A percentile compares a stretch with the other conserved stretches of the same genome.
Conservation (phyloP, 148 eudicot species). For the Simmondsia chinensis region DNA sequence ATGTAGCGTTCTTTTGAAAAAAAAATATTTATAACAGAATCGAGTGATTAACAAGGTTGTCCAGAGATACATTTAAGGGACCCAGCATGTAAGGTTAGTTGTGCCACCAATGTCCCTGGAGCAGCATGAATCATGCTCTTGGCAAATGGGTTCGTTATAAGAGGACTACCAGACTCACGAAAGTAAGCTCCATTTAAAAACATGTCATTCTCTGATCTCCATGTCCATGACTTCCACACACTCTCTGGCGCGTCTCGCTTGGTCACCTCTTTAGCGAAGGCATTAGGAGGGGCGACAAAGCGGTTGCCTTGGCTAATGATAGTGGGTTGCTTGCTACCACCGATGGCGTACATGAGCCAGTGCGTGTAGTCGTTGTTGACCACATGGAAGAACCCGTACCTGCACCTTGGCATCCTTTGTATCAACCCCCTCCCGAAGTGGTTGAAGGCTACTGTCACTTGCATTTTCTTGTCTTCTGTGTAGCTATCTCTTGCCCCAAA, state of each 20-base stretch:
- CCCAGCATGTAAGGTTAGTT: too few relatives aligned
- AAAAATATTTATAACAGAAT: too few relatives aligned
- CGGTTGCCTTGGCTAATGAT: constrained; percentile 67
- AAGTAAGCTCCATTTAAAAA: constrained; percentile 48
- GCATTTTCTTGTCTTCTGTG: constrained; percentile 45
- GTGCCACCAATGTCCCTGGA: too few relatives aligned
- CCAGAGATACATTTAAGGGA: too few relatives aligned
- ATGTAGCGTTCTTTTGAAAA: too few relatives aligned
- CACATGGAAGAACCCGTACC: constrained; percentile 61
- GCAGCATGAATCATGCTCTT: too few relatives aligned
- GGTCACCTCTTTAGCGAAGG: constrained; percentile 47
- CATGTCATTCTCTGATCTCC: constrained; percentile 42
- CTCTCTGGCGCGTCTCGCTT: constrained; percentile 24
- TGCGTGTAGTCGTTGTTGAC: constrained; percentile 83
- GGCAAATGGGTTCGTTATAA: too few relatives aligned
- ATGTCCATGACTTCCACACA: too few relatives aligned
- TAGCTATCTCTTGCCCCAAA: constrained; percentile 45
- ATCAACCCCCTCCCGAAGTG: constrained; percentile 60
- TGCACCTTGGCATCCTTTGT: constrained; percentile 70
- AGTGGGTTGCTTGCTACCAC: constrained; percentile 52
- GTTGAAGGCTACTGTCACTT: constrained; percentile 62
- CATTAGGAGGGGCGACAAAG: constrained; percentile 43
- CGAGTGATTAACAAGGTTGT: too few relatives aligned
- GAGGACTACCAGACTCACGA: constrained; percentile 22
- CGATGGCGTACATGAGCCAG: constrained; percentile 74